phyloP scores from a whole-genome alignment of 2,329 filamentous ascomycete species.

The Cryphonectria nitschkei region DNA sequence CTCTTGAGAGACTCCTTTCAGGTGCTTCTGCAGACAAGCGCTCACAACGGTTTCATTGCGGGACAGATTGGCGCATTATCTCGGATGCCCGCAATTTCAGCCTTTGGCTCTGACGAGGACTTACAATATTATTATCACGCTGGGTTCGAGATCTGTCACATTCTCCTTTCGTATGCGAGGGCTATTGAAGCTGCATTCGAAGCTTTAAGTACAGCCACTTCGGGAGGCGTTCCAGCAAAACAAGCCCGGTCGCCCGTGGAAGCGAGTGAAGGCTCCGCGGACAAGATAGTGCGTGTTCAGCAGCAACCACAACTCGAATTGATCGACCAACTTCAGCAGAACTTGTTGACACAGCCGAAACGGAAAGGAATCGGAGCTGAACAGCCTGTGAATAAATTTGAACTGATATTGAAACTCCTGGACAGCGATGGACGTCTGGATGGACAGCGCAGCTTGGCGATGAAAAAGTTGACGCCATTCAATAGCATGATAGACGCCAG shows the following conservation, averaged over 20 bases:
- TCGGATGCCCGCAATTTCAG: too few relatives aligned
- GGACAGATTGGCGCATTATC: too few relatives aligned
- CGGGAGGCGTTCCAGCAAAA: not conserved
- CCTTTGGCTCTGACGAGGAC: not conserved
- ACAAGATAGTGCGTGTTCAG: not conserved
- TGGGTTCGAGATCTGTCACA: slow-evolving; percentile 12
- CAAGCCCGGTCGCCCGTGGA: not conserved
- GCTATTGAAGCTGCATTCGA: not conserved
- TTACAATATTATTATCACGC: slow-evolving; percentile 10
- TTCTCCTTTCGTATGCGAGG: slow-evolving; percentile 10
- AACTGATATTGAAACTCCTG: not conserved
- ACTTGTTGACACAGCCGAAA: not conserved
- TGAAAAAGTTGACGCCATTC: slow-evolving; percentile 27
- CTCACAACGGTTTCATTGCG: too few relatives aligned
- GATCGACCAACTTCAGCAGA: not conserved
- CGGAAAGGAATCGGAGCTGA: not conserved
- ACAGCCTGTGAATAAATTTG: not conserved
- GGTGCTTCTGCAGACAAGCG: too few relatives aligned
- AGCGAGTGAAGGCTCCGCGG: not conserved
- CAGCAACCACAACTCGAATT: not conserved
- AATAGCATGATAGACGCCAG: slow-evolving; percentile 23
- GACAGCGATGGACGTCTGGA: not conserved
- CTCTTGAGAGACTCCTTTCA: too few relatives aligned
- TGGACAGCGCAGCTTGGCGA: not conserved
- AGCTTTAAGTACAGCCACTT: too few relatives aligned